Base-by-base conservation (phyloP, 371 early-diverging fungal species). In the Furculomyces boomerangus region DNA sequence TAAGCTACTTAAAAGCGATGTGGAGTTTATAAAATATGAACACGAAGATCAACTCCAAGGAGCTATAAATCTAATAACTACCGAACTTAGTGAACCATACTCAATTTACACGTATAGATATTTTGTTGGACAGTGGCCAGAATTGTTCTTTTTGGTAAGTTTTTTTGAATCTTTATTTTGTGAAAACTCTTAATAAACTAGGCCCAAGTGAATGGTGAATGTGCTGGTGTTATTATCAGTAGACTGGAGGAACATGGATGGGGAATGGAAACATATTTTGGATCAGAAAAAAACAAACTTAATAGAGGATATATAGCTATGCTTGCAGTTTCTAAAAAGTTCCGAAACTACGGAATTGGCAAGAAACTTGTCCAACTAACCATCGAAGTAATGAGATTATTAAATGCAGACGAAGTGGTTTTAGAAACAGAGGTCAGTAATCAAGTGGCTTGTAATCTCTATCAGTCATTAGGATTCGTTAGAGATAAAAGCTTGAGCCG, bases 21-120 rank as follows among this genome's bases (percentile, higher is more conserved):
- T 49, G 16, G 13, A 20, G 8, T 49, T 30, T 27, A 5, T 8
- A 25, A 3, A 27, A 25, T 49, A 49, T 25, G 16, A 28, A 18
- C 8, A 16, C 18, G 49, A 49, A 26, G 30, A 49, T 10, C 25
- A 49, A 26, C 49, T 49, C 16, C 49, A 25, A 27, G 26, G 3
- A 13, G 49, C 49, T 16, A 49, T 49, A 54, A 60, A 60, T 10
- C 72, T 96, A 44, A 89, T 96, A 40, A 89, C 88, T 55, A 80
- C 79, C 26, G 92, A 90, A 58, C 76, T 96, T 14, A 88, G 90
- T 1, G 97, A 96, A 60, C 94, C 97, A 0, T 96, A 96, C 64
- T 86, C 92, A 2, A 79, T 94, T 41, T 96, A 88, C 68, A 94
- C 97, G 0, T 96, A 94, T 71, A 84, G 94, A n/a, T 94, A 88